Evolutionary conservation across 2,329 filamentous ascomycete species (phyloP).

Genomic region (Cladorrhinum sp.): DNA sequence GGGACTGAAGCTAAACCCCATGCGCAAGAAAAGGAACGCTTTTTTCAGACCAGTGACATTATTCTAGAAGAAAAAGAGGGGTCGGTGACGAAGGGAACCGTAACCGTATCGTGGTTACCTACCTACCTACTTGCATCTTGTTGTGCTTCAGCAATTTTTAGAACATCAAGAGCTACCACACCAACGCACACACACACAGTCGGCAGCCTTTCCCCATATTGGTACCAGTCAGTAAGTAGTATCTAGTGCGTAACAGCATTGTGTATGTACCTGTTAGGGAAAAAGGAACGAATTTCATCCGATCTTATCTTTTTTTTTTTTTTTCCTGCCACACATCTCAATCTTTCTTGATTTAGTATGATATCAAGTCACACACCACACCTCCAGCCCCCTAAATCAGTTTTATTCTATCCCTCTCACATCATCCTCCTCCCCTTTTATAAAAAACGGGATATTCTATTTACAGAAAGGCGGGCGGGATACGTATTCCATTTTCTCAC

Average conservation of each 20-base stretch:
- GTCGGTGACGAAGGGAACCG: no score
- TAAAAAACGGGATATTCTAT: no score
- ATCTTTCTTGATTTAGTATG: background rate
- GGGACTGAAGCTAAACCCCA: background rate
- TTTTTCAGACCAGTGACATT: background rate
- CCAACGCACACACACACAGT: background rate
- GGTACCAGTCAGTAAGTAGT: background rate
- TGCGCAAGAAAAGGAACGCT: background rate
- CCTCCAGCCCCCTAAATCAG: background rate
- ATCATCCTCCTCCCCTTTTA: no score
- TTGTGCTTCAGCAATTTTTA: constrained; percentile 9
- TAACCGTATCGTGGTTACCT: no score
- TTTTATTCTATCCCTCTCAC: background rate
- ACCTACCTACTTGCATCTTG: no score
- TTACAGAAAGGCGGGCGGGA: no score
- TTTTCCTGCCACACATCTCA: background rate
- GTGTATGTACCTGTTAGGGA: background rate
- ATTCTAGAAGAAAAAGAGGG: background rate
- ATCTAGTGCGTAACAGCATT: background rate
- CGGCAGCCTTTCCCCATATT: background rate
- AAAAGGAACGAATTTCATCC: background rate
- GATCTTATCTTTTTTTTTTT: background rate
- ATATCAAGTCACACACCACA: background rate
- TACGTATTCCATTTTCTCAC: background rate
- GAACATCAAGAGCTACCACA: constrained; percentile 14